Conservation (phyloP, 2,329 filamentous ascomycete species). For the Penicillium sclerotigenum region DNA sequence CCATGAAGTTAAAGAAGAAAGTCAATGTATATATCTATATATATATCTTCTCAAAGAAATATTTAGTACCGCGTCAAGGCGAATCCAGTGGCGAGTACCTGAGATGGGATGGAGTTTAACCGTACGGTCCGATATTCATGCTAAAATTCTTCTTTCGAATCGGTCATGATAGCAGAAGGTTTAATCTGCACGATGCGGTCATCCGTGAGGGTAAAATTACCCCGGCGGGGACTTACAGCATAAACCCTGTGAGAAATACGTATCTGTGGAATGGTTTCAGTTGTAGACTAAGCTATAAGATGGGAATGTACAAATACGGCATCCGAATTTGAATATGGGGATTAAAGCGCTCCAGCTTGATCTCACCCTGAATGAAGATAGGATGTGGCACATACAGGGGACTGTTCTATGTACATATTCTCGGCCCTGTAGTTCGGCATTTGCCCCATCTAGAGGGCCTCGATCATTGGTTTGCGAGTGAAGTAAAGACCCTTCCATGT, state of each 20-base stretch:
- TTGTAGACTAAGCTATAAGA: neutral
- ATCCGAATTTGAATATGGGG: neutral
- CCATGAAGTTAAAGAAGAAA: too few relatives aligned
- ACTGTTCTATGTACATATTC: neutral
- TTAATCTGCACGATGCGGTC: neutral
- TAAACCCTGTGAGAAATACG: neutral
- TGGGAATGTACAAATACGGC: neutral
- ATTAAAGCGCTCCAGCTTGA: neutral
- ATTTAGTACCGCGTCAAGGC: neutral
- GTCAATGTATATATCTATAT: too few relatives aligned
- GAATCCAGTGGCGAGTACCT: neutral
- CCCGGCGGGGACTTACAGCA: neutral
- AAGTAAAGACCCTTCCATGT: neutral
- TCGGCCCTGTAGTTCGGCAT: neutral
- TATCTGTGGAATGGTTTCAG: neutral
- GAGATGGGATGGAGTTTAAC: neutral
- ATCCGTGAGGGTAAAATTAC: neutral
- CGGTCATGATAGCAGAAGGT: neutral
- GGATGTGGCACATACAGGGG: neutral
- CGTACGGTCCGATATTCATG: neutral
- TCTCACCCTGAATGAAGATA: too few relatives aligned
- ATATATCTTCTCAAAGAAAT: too few relatives aligned
- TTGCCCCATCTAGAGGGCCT: neutral
- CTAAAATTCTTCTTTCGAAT: neutral
- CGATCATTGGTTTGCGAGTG: neutral